These are phyloP conservation scores for Raphanus raphanistrum DNA, from an alignment of 345 rosid genomes.

Conservation along the genomic window DNA sequence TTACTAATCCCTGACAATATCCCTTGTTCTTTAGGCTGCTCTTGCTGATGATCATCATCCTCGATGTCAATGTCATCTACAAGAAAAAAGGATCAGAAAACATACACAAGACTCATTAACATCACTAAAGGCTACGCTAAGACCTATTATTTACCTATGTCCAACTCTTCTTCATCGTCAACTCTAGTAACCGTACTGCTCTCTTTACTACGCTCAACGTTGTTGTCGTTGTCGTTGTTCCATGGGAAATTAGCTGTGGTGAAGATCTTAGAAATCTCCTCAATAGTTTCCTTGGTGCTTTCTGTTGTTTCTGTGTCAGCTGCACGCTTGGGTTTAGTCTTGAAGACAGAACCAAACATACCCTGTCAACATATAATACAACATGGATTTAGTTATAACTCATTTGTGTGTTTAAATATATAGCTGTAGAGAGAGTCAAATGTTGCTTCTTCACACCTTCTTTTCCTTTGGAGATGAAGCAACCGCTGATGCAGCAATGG, in stretches of 20 bases:
- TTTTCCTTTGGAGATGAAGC: conserved; percentile 62
- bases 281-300: conserved; percentile 63
- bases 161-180: conserved; percentile 52
- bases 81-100: background rate
- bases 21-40: conserved; percentile 69
- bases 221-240: background rate
- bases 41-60: conserved; percentile 35
- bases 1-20: conserved; percentile 62
- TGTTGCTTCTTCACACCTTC: conserved; percentile 56
- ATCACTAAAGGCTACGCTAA: background rate
- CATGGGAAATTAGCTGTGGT: conserved; percentile 26
- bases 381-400: conserved; percentile 2
- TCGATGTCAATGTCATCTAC: conserved; percentile 84
- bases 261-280: conserved; percentile 58
- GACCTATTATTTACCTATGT: conserved; percentile 54
- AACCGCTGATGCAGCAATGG: conserved; percentile 27
- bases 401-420: background rate
- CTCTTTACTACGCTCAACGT: background rate
- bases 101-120: background rate
- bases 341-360: conserved; percentile 81
- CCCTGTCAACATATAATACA: conserved; percentile 46
- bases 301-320: conserved; percentile 62
- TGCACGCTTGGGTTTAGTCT: conserved; percentile 56
- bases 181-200: conserved; percentile 17
- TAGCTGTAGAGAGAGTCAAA: background rate